Conservation (phyloP, 1,139 yeast species). For the Zygoascus hellenicus region DNA sequence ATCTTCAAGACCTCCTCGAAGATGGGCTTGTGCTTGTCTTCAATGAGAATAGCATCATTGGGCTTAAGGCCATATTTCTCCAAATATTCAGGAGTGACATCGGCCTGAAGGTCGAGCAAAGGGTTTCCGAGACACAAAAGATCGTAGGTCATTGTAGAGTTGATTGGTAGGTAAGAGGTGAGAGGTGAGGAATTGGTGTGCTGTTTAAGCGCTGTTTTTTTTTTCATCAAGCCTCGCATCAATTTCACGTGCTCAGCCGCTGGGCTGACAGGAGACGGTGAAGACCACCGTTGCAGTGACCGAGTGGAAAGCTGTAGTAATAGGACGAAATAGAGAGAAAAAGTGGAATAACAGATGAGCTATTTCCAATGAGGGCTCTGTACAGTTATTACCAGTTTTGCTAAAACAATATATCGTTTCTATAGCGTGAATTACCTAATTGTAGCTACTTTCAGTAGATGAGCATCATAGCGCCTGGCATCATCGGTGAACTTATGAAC, state of each 20-base stretch:
- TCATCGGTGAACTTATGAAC: too few relatives aligned
- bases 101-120: slow-evolving; percentile 74
- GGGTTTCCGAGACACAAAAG: slow-evolving; percentile 71
- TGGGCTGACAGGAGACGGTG: neutral
- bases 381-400: too few relatives aligned
- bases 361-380: too few relatives aligned
- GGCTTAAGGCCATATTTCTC: slow-evolving; percentile 79
- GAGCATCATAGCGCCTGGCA: too few relatives aligned
- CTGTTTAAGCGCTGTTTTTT: neutral
- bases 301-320: neutral
- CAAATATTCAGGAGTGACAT: slow-evolving; percentile 62
- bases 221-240: too few relatives aligned
- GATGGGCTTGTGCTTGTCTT: slow-evolving; percentile 77
- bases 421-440: too few relatives aligned
- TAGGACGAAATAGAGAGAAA: neutral
- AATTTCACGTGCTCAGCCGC: slow-evolving; percentile 3
- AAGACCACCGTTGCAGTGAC: neutral
- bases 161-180: neutral
- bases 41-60: slow-evolving; percentile 91
- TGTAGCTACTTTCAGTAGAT: too few relatives aligned
- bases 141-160: slow-evolving; percentile 7
- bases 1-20: slow-evolving; percentile 66
- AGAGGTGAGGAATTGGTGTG: neutral
- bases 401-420: too few relatives aligned
- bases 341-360: too few relatives aligned